Evolutionary conservation across 208 protist genomes (phyloP).

Genomic region (Endotrypanum monterogeii): DNA sequence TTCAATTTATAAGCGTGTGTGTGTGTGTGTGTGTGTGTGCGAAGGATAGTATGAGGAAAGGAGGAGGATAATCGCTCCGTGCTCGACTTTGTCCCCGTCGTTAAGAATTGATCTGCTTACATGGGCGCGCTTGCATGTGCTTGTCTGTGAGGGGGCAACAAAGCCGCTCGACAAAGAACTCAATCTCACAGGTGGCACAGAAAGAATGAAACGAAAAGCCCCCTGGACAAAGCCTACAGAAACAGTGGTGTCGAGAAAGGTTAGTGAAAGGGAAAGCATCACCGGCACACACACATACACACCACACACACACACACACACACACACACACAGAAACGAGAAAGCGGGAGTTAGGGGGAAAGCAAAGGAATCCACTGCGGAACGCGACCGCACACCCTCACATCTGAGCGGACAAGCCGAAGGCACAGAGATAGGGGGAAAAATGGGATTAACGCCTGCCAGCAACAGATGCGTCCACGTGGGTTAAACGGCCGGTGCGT

Average conservation of each 20-base stretch:
- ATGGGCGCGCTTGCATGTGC: background rate
- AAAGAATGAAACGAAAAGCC: background rate
- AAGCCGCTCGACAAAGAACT: background rate
- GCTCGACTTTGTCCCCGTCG: background rate
- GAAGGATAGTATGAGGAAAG: too few relatives aligned
- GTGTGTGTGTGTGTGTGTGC: background rate
- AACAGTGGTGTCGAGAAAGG: background rate
- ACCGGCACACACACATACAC: background rate
- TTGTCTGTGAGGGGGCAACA: background rate
- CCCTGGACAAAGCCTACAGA: background rate
- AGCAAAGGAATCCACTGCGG: background rate
- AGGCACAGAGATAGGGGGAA: background rate
- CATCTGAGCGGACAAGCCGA: background rate
- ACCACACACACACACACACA: background rate
- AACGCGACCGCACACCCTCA: background rate
- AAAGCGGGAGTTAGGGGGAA: background rate
- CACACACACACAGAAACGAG: background rate
- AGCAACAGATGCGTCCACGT: background rate
- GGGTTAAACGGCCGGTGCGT: background rate
- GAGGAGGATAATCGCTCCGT: background rate
- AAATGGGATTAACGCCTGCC: background rate
- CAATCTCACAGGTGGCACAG: background rate
- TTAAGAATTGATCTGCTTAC: background rate
- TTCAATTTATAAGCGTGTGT: background rate
- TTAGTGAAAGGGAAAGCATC: background rate